Conservation (phyloP, 805 yeast genomes). For the Candida palmyrensis region DNA sequence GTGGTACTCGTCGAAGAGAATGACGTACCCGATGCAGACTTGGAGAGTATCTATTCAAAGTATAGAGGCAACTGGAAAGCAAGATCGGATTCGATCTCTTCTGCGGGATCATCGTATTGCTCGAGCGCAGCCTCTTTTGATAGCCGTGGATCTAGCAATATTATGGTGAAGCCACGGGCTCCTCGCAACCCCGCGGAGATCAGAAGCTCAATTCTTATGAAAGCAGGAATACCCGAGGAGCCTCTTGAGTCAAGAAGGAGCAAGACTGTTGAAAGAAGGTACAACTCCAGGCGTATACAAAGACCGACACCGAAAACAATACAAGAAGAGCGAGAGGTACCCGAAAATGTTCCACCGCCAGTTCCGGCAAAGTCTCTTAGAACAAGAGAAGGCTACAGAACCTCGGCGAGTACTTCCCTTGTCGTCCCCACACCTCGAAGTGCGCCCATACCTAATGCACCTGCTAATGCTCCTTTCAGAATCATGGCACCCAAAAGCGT, state of each 20-base stretch:
- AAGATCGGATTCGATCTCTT: slow-evolving; percentile 19
- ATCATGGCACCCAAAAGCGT: background rate
- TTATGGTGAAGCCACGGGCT: background rate
- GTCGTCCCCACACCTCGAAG: background rate
- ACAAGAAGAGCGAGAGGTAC: too few relatives aligned
- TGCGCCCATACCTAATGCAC: too few relatives aligned
- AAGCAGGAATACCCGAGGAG: slow-evolving; percentile 2
- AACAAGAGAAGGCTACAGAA: too few relatives aligned
- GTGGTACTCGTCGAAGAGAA: slow-evolving; percentile 37
- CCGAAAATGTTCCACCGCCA: too few relatives aligned
- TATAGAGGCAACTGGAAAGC: slow-evolving; percentile 27
- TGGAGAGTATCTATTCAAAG: slow-evolving; percentile 38
- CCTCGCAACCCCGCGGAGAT: background rate
- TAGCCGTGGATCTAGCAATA: slow-evolving; percentile 10
- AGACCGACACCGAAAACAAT: too few relatives aligned
- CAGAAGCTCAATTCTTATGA: background rate
- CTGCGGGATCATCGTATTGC: slow-evolving; percentile 10
- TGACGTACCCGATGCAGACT: slow-evolving; percentile 17
- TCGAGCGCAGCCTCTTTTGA: slow-evolving; percentile 17
- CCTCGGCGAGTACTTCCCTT: too few relatives aligned
- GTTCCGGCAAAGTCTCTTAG: too few relatives aligned
- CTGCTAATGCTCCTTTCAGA: too few relatives aligned
- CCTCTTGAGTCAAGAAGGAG: too few relatives aligned
- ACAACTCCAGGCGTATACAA: too few relatives aligned
- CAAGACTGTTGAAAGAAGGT: too few relatives aligned